Base-by-base conservation (phyloP, 2,329 filamentous ascomycete genomes). In the Verticillium zaregamsianum region DNA sequence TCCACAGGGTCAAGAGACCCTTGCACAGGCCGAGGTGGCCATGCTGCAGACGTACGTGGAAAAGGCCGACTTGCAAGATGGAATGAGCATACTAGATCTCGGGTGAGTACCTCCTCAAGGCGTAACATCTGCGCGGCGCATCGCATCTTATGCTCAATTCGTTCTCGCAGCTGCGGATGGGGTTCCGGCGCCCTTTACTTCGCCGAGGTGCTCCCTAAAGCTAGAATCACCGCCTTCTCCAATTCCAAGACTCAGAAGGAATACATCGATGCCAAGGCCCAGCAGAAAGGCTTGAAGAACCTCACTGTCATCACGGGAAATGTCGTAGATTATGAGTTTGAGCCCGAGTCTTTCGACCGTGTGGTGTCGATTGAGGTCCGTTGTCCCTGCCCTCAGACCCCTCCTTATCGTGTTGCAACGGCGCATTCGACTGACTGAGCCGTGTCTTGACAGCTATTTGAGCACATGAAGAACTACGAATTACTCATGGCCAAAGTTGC, bases 381-480 rank as follows among this genome's bases (percentile, higher is more conserved):
- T 62, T 7, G 52, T 9, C 32, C 12, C 15, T 20, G 20, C 25
- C 37, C 37, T 63, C n/a, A 11, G 25, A 1, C 6, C 28, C 57
- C 35, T 56, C 23, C 60, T 35, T 7, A 12, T 35, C 14, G 33
- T 9, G 11, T 9, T 14, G 7, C 14, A 11, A 9, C 3, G 9
- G 33, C 33, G 33, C 33, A 35, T 14, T 14, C 14, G 8, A 35
- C 33, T 35, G 33, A 35, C 33, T 14, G 33, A 4, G 14, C 14
- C 28, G 1, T 35, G 33, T 11, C 11, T 14, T 35, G 33, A 33
- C 45, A 90, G 80, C 79, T 91, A 14, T 90, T 91, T 69, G 88
- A 91, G 71, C 89, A 91, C 73, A 90, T 91, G 88, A 91, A 91
- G 72, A 91, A 91, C 72, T 90, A 91, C 73, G 82, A 88, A 64